Base-by-base conservation (phyloP, 106 monocot species). In the Dendrobium huoshanense region DNA sequence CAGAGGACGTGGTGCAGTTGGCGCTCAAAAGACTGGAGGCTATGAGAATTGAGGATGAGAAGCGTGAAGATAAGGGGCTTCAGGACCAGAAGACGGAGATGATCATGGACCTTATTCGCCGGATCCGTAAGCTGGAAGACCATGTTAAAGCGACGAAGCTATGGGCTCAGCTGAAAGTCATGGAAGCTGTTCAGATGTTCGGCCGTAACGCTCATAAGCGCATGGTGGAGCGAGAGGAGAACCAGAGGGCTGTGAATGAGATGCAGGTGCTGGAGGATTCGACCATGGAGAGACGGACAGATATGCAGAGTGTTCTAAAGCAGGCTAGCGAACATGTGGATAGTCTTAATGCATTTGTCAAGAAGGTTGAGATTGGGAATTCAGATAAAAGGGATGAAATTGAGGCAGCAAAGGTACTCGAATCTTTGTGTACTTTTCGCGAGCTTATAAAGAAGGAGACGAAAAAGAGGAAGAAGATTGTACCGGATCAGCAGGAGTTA, bases 361-460 rank as follows among this genome's bases (percentile, higher is more conserved):
- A 58, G 49, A 74, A 85, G 81, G 70, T 95, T 44, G 88, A 99
- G 79, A 77, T 82, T 2, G 95, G 95, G 86, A 95, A 99, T 87
- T 89, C 91, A 7, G 98, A 95, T 84, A 91, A 95, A n/a, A 79
- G 87, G 33, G 98, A 95, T 0, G 95, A 95, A 87, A 90, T 99
- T 91, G 95, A 91, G 81, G 98, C 92, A 10, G 88, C 91, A 0
- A 94, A 93, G 76, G 79, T 94, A 75, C 92, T 88, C 41, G 91
- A 88, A 0, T 85, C 92, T 0, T 95, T 93, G 73, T 92, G 89
- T 59, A 79, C 80, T 0, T 86, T 87, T 49, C 19, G 85, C 81
- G 95, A 89, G 80, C 78, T 85, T 41, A 81, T 82, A 0, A 95
- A 81, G 84, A 86, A 86, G 83, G 95, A 95, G 84, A 92, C 86